Evolutionary conservation across 2,329 filamentous ascomycete species (phyloP), one percentile per base, ranked within the genome.

Genomic region (Neoascochyta sp.): DNA sequence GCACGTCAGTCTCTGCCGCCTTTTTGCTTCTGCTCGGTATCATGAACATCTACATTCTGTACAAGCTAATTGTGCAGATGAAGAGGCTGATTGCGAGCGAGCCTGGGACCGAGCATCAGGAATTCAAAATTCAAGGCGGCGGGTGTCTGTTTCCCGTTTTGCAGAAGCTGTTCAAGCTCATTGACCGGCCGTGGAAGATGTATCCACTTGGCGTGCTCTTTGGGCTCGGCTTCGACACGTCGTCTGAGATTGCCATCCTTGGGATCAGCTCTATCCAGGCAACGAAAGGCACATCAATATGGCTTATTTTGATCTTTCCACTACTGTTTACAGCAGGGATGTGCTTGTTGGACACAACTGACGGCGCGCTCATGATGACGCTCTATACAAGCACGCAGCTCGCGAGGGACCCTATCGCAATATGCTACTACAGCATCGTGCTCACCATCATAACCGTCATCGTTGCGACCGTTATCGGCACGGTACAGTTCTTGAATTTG

Each of bases 361-460:
- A 96, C 50, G 90, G 90, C 14, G 90, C 90, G 1, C 72, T 95
- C 12, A 96, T 96, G 89, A 89, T 95, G 78, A 81, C 83, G 1
- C 71, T 96, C 1, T 96, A 98, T 64, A 88, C 89, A 0, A 84
- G 82, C 21, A 86, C 78, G 9, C 67, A 83, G 16, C 81, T 93
- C 25, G 80, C 86, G 0, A 73, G 83, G 34, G 89, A 96, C 52
- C 75, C 76, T 1, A 78, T 96, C n/a, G 88, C 89, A 0, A 89
- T 95, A 25, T 67, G 95, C 1, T 96, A 96, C 66, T 96, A 95
- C 65, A 93, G 87, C 9, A 84, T 90, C 45, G 83, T 94, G 0
- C 72, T 95, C 16, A 95, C 87, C 0, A 78, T 75, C 3, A 77
- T 95, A 29, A 95, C 88, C 0, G 83, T 95, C 14, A 66, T 84